Evolutionary conservation across 371 early-diverging fungal genomes (phyloP).

Genomic region (Modicella reniformis): DNA sequence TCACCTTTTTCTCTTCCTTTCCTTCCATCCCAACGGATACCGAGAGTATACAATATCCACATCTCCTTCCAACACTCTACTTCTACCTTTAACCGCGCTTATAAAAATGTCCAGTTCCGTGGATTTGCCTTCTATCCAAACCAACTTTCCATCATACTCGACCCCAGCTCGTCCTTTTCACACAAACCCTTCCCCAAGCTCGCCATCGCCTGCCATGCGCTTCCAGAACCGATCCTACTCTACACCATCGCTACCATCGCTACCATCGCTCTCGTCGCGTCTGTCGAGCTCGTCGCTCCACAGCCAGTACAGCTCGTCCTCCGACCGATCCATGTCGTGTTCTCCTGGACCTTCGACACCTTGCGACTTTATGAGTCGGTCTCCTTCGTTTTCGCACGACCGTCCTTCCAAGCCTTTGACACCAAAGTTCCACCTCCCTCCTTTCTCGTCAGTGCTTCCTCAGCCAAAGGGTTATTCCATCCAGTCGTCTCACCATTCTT

Average conservation of each 20-base stretch:
- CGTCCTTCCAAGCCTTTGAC: conserved; percentile 20
- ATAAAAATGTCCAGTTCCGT: conserved; percentile 37
- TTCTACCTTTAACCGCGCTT: too few species aligned
- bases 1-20: not conserved
- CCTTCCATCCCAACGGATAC: conserved; percentile 4
- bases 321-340: conserved; percentile 39
- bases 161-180: conserved; percentile 24
- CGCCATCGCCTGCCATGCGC: conserved; percentile 35
- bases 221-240: conserved; percentile 29
- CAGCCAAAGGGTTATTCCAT: conserved; percentile 28
- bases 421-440: conserved; percentile 17
- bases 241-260: conserved; percentile 21
- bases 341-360: conserved; percentile 51
- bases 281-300: conserved; percentile 47
- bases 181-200: conserved; percentile 27
- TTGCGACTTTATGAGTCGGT: conserved; percentile 39
- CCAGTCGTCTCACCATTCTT: conserved; percentile 10
- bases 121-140: conserved; percentile 43
- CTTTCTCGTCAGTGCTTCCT: conserved; percentile 28
- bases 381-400: conserved; percentile 44
- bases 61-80: not conserved
- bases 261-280: conserved; percentile 43
- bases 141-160: conserved; percentile 28
- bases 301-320: conserved; percentile 46
- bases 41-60: conserved; percentile 1